Conservation (phyloP, 306 rosid genomes). For the Casuarina equisetifolia region DNA sequence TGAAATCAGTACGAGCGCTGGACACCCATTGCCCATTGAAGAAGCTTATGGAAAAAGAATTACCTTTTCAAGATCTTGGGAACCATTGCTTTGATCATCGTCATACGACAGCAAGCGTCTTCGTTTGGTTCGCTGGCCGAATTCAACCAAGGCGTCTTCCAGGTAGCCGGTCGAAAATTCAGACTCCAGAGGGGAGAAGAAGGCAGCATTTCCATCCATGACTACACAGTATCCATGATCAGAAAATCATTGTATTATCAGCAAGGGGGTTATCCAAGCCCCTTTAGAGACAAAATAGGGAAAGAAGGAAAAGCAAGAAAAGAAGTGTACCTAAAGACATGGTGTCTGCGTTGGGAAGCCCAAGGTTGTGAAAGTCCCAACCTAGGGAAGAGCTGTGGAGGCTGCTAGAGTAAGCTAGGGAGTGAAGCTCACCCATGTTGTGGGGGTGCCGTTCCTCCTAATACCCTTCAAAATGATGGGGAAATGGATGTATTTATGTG, state of each 20-base stretch:
- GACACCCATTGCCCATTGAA: not conserved
- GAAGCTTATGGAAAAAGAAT: not conserved
- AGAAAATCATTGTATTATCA: conserved; percentile 33
- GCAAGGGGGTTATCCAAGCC: conserved; percentile 18
- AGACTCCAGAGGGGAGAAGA: conserved; percentile 42
- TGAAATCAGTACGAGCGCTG: conserved; percentile 7
- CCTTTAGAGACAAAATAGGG: not conserved
- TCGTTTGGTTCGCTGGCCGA: conserved; percentile 63
- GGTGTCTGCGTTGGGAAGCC: conserved; percentile 60
- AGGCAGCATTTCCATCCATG: conserved; percentile 53
- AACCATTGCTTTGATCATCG: conserved; percentile 33
- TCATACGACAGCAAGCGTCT: conserved; percentile 54
- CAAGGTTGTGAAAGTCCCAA: conserved; percentile 68
- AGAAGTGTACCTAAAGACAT: conserved; percentile 58
- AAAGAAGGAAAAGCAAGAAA: not conserved
- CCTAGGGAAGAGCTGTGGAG: conserved; percentile 55
- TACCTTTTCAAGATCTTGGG: conserved; percentile 42
- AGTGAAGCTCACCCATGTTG: conserved; percentile 62
- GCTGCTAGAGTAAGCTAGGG: conserved; percentile 51
- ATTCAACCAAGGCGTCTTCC: conserved; percentile 84
- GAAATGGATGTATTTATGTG: conserved; percentile 50
- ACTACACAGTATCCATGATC: conserved; percentile 31
- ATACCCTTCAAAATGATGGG: conserved; percentile 31
- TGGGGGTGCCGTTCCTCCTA: conserved; percentile 9
- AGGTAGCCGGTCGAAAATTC: conserved; percentile 81